Evolutionary conservation across 768 basidiomycete species (phyloP).

Genomic region (Termitomyces sp.): DNA sequence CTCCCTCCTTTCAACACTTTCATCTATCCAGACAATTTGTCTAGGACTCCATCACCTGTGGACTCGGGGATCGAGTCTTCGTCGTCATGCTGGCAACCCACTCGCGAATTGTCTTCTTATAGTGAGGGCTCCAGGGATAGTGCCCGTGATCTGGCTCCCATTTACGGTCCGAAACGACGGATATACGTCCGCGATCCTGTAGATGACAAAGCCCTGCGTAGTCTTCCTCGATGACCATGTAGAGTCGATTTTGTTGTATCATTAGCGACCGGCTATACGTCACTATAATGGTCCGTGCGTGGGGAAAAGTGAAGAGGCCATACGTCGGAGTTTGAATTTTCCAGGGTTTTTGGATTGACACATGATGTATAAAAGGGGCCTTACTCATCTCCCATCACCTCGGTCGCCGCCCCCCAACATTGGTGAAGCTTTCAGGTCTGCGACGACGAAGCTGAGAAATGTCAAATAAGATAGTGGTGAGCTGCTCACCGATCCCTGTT

Average conservation of each 20-base stretch:
- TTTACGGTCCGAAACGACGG: constrained; percentile 45
- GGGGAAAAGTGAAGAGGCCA: constrained; percentile 22
- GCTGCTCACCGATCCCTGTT: constrained; percentile 62
- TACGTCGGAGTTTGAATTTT: constrained; percentile 40
- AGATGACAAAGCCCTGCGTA: constrained; percentile 57
- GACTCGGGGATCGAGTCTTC: neutral
- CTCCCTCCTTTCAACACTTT: constrained; percentile 10
- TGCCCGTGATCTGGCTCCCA: constrained; percentile 53
- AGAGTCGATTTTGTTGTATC: neutral
- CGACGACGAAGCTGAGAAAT: constrained; percentile 36
- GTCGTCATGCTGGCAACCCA: constrained; percentile 2
- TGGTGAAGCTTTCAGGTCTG: constrained; percentile 26
- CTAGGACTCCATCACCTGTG: neutral
- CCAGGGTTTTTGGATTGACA: constrained; percentile 32
- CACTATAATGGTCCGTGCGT: constrained; percentile 35
- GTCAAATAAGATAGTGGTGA: constrained; percentile 99
- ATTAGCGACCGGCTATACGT: neutral
- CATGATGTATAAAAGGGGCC: constrained; percentile 49
- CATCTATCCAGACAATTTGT: neutral
- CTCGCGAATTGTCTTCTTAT: constrained; percentile 6
- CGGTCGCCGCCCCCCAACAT: constrained; percentile 30
- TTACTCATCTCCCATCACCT: constrained; percentile 34
- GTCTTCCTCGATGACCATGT: constrained; percentile 24
- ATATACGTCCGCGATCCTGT: constrained; percentile 54
- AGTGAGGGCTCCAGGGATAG: constrained; percentile 17